phyloP scores from a whole-genome alignment of 306 rosid genomes.

The Casuarina glauca region DNA sequence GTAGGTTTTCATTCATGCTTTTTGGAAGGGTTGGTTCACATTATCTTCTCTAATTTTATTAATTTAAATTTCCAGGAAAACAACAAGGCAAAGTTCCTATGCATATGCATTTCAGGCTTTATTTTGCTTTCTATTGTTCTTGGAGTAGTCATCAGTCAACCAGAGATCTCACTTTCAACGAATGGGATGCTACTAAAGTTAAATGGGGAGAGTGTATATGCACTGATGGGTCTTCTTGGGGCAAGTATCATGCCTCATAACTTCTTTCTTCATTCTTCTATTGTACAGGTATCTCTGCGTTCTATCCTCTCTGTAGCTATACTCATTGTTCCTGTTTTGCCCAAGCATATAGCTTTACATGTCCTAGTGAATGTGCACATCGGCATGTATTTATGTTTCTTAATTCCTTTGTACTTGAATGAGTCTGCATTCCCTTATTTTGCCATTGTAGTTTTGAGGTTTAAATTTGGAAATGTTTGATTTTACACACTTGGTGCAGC shows the following conservation, averaged over 20 bases:
- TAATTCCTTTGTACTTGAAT: neutral
- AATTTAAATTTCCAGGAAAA: slow-evolving; percentile 56
- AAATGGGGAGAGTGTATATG: slow-evolving; percentile 84
- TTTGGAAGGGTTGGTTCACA: slow-evolving; percentile 8
- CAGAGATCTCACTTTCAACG: slow-evolving; percentile 62
- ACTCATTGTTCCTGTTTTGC: neutral
- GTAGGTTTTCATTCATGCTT: slow-evolving; percentile 26
- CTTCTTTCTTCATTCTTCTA: slow-evolving; percentile 85
- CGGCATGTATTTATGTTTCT: neutral
- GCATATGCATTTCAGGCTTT: slow-evolving; percentile 58
- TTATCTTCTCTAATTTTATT: slow-evolving; percentile 8
- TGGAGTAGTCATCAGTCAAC: slow-evolving; percentile 68
- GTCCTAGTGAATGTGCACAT: neutral
- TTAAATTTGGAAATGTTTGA: neutral
- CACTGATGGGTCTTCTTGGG: slow-evolving; percentile 94
- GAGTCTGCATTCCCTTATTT: neutral
- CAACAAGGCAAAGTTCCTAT: slow-evolving; percentile 55
- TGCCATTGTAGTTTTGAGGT: neutral
- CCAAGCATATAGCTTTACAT: neutral
- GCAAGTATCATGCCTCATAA: slow-evolving; percentile 95
- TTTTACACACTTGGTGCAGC: neutral
- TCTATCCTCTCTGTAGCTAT: neutral
- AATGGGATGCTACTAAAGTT: slow-evolving; percentile 64
- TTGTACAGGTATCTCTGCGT: slow-evolving; percentile 76
- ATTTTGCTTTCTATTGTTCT: slow-evolving; percentile 56